Percentiles rank a stretch among this genome's conserved stretches.
These are phyloP conservation scores for Fomitopsis schrenkii DNA, from an alignment of 1,284 basidiomycete species.

Conservation along the genomic window DNA sequence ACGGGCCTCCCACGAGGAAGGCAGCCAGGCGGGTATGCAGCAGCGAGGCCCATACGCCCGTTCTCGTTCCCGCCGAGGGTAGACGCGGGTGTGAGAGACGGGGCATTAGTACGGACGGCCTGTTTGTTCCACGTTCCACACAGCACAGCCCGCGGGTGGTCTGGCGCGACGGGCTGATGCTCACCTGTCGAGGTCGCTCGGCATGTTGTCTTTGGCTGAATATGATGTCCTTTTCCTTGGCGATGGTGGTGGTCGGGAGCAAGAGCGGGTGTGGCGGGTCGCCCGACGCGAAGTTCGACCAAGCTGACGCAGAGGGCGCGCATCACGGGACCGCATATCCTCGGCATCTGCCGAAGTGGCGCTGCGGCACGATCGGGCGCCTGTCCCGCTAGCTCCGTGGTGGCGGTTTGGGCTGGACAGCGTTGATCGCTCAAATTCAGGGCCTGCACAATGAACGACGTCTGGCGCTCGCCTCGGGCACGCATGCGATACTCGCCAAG, in stretches of 20 bases:
- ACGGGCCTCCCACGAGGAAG: not conserved
- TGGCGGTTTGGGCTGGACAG: not conserved
- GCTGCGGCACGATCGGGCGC: slow-evolving; percentile 2
- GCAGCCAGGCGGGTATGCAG: not conserved
- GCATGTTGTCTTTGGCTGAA: not conserved
- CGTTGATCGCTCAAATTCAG: not conserved
- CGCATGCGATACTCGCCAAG: not conserved
- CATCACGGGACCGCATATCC: not conserved
- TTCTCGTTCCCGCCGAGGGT: not conserved
- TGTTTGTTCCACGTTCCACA: not conserved
- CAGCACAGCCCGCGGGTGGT: not conserved
- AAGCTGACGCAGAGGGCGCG: not conserved
- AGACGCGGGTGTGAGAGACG: not conserved
- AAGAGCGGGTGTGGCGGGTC: not conserved
- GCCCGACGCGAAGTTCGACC: not conserved
- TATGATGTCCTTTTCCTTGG: not conserved
- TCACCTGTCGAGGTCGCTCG: slow-evolving; percentile 11
- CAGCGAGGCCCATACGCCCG: not conserved
- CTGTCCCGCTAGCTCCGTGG: not conserved
- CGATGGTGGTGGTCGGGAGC: not conserved
- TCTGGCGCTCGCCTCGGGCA: not conserved
- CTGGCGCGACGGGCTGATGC: not conserved
- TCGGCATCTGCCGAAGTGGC: not conserved
- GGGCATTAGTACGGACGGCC: not conserved
- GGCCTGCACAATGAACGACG: not conserved